phyloP scores from a whole-genome alignment of 768 basidiomycete species.

The Tricholoma matsutake region DNA sequence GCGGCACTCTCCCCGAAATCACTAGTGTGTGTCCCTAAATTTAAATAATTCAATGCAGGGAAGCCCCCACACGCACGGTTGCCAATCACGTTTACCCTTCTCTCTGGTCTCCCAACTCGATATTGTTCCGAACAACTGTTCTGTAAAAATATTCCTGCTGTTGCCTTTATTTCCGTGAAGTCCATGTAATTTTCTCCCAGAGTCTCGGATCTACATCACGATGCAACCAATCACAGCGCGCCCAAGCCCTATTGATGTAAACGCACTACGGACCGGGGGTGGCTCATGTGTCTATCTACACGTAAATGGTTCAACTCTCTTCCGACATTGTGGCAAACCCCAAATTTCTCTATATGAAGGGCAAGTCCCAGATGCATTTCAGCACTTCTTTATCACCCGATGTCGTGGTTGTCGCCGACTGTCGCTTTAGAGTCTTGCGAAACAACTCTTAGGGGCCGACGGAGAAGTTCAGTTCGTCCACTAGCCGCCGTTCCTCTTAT shows the following conservation, averaged over 20 bases:
- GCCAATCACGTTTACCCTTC: not conserved
- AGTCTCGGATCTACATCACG: not conserved
- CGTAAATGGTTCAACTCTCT: not conserved
- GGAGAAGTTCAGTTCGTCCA: slow-evolving; percentile 37
- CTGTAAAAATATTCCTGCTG: too few relatives aligned
- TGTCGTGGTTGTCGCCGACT: slow-evolving; percentile 34
- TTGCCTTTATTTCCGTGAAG: not conserved
- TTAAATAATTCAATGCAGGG: not conserved
- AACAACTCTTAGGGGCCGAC: slow-evolving; percentile 33
- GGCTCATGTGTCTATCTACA: not conserved
- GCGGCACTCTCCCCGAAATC: not conserved
- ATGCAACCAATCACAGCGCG: not conserved
- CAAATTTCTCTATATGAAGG: slow-evolving; percentile 11
- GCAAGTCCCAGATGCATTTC: not conserved
- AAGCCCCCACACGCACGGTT: not conserved
- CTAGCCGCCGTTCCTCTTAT: slow-evolving; percentile 28
- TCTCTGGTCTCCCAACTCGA: not conserved
- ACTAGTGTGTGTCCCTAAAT: not conserved
- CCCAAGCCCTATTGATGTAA: not conserved
- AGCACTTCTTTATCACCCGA: slow-evolving; percentile 7
- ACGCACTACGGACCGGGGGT: not conserved
- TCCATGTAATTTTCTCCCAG: not conserved
- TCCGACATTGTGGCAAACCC: not conserved
- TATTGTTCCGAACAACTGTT: not conserved
- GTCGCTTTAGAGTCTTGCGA: slow-evolving; percentile 34